Evolutionary conservation across 2,329 filamentous ascomycete genomes (phyloP), one percentile per base, ranked within the genome.

Genomic region (Epichloe uncinata): DNA sequence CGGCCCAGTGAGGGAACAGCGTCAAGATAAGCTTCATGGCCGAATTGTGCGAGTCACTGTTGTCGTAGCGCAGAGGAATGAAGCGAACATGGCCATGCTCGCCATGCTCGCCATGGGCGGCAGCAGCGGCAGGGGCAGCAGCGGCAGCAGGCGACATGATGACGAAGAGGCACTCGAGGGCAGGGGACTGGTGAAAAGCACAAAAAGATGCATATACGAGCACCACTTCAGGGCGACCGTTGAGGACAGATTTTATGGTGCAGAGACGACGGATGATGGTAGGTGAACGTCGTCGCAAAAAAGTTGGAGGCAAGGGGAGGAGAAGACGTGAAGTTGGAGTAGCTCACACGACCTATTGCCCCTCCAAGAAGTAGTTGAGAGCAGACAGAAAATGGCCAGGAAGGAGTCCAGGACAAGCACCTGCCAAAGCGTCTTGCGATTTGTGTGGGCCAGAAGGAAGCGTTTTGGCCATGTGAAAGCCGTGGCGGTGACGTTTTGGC

Each of bases 1-100:
- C 75, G 57, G 81, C 76, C 93, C 93, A 98, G 59, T 94, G 81
- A 11, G 90, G 90, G 52, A 84, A 79, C 54, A 96, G 74, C 30
- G 86, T 78, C 58, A 88, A 73, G 60, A 96, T 82, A 55, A 98
- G 79, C 55, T 78, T 78, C 54, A 86, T 74, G 48, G 90, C 91
- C 20, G 91, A 94, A 51, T 79, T 74, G 56, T 91, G 79, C 33
- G 86, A 84, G 63, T 94, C 81, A 57, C 78, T 72, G 66, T 80
- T 81, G 66, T 87, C 83, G 74, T 95, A 96, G 57, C 76, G 78
- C 54, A 91, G 75, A 49, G 87, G 78, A 52, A 97, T 85, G 69
- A 77, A 75, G 58, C 71, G 77, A 51, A 82, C 71, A 54, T 73
- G 66, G 59, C 66, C 66, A 53, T 71, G 60, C 50, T 26, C 22